phyloP scores from a whole-genome alignment of 139 green algal genomes.

The Chlamydomonas eustigma region DNA sequence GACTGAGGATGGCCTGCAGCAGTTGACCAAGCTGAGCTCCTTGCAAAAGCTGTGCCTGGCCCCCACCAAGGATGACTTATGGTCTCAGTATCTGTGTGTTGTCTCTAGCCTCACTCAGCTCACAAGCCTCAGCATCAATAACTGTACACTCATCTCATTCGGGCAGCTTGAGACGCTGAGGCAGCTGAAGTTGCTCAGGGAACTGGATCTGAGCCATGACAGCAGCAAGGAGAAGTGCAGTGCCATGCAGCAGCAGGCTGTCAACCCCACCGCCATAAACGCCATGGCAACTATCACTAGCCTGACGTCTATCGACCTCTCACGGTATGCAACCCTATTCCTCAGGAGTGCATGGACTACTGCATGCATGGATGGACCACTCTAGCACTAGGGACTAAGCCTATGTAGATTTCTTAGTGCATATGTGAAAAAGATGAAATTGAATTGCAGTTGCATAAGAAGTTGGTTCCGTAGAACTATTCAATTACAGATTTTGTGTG shows the following conservation, averaged over 20 bases:
- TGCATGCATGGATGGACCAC: too few species aligned
- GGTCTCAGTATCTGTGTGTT: conserved; percentile 14
- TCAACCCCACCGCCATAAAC: conserved; percentile 15
- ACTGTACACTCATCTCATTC: conserved; percentile 21
- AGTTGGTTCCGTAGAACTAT: too few species aligned
- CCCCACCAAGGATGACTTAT: conserved; percentile 10
- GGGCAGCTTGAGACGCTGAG: conserved; percentile 11
- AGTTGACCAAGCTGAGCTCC: conserved; percentile 21
- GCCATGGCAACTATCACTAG: conserved; percentile 20
- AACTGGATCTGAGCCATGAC: conserved; percentile 34
- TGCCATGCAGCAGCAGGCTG: neutral
- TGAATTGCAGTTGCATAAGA: too few species aligned
- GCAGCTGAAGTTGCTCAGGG: conserved; percentile 16
- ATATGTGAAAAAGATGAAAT: too few species aligned
- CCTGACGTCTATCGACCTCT: conserved; percentile 28
- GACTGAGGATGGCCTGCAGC: conserved; percentile 22
- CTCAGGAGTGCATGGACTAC: too few species aligned
- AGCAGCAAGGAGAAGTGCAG: neutral
- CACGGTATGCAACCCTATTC: conserved; percentile 16
- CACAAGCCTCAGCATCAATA: conserved; percentile 21
- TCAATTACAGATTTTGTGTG: too few species aligned
- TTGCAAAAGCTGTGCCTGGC: conserved; percentile 37
- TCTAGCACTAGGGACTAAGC: too few species aligned
- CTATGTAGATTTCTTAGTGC: too few species aligned
- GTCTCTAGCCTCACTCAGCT: conserved; percentile 20